Evolutionary conservation across 108 stramenopile species (phyloP).

Genomic region (Cylindrotheca closterium): DNA sequence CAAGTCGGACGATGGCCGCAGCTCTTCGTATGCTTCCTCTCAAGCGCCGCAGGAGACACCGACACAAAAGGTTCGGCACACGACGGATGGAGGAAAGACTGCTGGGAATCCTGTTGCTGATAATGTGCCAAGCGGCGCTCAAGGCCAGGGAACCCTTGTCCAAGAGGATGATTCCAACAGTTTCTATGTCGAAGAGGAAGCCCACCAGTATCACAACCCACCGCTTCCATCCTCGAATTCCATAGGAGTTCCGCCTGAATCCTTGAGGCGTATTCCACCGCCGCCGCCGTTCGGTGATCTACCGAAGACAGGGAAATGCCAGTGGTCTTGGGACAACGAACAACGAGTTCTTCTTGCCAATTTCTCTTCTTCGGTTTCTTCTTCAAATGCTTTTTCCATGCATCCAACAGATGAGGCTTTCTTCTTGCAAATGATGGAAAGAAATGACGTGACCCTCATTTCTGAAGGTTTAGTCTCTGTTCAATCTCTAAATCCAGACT

Average conservation of each 20-base stretch:
- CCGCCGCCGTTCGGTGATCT: constrained; percentile 26
- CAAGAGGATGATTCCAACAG: constrained; percentile 24
- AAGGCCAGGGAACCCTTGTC: too few relatives aligned
- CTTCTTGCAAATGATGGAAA: constrained; percentile 62
- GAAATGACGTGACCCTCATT: constrained; percentile 68
- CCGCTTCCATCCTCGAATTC: constrained; percentile 28
- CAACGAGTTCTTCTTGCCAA: constrained; percentile 55
- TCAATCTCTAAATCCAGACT: constrained; percentile 15
- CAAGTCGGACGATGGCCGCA: too few relatives aligned
- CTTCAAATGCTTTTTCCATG: not conserved
- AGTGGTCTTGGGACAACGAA: constrained; percentile 56
- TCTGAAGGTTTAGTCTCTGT: constrained; percentile 51
- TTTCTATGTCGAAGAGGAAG: constrained; percentile 56
- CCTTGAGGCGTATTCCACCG: constrained; percentile 43
- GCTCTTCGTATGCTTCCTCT: too few relatives aligned
- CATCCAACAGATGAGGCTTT: constrained; percentile 41
- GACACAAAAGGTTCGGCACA: too few relatives aligned
- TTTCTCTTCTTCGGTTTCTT: constrained; percentile 21
- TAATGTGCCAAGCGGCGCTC: too few relatives aligned
- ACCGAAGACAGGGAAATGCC: constrained; percentile 46
- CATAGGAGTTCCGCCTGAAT: constrained; percentile 19
- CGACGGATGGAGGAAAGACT: too few relatives aligned
- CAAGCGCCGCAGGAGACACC: too few relatives aligned
- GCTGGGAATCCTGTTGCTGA: too few relatives aligned
- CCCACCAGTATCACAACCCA: constrained; percentile 59